Conservation (phyloP, 192 early-diverging fungal species). For the Coemansia sp. region DNA sequence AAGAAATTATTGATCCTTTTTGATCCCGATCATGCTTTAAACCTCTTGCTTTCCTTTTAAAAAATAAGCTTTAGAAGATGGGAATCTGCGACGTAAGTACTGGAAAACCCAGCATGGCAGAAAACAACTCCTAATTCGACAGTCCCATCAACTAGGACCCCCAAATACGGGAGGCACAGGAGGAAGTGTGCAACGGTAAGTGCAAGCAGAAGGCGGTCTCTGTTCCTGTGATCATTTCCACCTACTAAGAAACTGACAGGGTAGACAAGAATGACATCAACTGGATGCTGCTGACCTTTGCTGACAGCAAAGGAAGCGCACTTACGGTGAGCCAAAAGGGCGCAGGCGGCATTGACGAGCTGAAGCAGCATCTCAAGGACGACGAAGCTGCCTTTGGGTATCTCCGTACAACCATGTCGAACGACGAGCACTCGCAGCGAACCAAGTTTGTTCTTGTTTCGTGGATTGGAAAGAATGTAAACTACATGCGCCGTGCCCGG, state of each 20-base stretch:
- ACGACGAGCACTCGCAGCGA: slow-evolving; percentile 59
- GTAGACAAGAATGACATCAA: slow-evolving; percentile 56
- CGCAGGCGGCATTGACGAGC: slow-evolving; percentile 64
- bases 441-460: slow-evolving; percentile 63
- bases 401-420: slow-evolving; percentile 54
- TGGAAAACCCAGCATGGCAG: too few species aligned
- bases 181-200: slow-evolving; percentile 57
- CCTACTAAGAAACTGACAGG: too few species aligned
- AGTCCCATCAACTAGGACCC: slow-evolving; percentile 30
- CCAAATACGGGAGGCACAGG: slow-evolving; percentile 50
- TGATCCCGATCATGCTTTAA: neutral
- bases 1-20: neutral
- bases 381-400: slow-evolving; percentile 80
- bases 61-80: neutral
- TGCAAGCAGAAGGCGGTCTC: neutral
- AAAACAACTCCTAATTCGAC: too few species aligned
- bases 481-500: slow-evolving; percentile 78
- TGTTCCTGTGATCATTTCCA: too few species aligned
- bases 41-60: neutral
- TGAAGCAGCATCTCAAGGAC: slow-evolving; percentile 56
- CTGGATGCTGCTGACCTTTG: slow-evolving; percentile 64
- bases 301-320: slow-evolving; percentile 39
- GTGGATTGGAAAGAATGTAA: slow-evolving; percentile 68
- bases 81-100: slow-evolving; percentile 9
- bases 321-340: slow-evolving; percentile 49